phyloP scores from a whole-genome alignment of 192 early-diverging fungal genomes.

The Backusella morwellensis region DNA sequence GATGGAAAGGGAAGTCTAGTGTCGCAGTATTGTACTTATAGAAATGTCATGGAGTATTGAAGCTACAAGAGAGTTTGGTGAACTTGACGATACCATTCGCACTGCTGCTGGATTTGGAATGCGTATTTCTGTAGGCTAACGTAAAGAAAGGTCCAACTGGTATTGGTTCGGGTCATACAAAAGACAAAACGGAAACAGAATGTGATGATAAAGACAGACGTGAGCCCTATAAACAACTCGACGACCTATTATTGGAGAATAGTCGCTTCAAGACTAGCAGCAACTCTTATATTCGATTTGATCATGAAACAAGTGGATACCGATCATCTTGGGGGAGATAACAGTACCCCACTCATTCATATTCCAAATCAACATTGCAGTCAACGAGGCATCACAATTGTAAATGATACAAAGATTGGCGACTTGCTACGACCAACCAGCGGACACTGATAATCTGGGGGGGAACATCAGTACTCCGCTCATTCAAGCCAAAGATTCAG shows the following conservation, averaged over 20 bases:
- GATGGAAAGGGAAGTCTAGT: constrained; percentile 75
- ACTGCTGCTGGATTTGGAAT: constrained; percentile 51
- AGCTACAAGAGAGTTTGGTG: constrained; percentile 46
- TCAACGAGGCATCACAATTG: too few species aligned
- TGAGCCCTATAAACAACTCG: constrained; percentile 21
- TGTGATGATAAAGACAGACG: constrained; percentile 31
- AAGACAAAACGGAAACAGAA: constrained; percentile 29
- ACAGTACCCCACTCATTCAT: background rate
- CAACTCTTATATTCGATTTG: constrained; percentile 35
- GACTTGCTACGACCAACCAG: constrained; percentile 64
- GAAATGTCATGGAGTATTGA: constrained; percentile 72
- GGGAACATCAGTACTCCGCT: too few species aligned
- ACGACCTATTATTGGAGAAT: constrained; percentile 44
- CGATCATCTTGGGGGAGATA: background rate
- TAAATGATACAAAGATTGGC: constrained; percentile 57
- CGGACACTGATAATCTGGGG: constrained; percentile 9
- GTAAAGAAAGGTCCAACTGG: constrained; percentile 71
- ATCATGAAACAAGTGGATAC: constrained; percentile 43
- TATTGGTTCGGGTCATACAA: constrained; percentile 49
- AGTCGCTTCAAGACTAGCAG: constrained; percentile 27
- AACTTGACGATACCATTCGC: constrained; percentile 47
- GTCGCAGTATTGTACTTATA: constrained; percentile 59
- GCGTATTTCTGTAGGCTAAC: constrained; percentile 62
- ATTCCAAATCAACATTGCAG: background rate
- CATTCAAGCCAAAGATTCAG: too few species aligned